Base-by-base conservation (phyloP, 2,329 filamentous ascomycete species). In the Arthrinium phaeospermum region DNA sequence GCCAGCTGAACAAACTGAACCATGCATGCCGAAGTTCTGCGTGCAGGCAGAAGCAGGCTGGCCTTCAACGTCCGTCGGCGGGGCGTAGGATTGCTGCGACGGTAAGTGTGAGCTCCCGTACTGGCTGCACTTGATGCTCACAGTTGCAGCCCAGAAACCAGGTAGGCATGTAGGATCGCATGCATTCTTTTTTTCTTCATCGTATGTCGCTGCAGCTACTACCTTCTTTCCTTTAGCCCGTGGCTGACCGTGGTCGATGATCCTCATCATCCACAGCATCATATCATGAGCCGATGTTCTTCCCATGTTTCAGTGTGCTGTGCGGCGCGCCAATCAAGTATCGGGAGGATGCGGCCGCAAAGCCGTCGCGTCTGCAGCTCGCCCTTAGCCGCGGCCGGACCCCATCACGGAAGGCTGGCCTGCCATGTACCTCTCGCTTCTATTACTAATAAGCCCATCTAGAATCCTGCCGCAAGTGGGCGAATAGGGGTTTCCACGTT, bases 331-430 rank as follows among this genome's bases (percentile, higher is more conserved):
- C 57, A 64, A 64, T 64, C 57, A 64, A 64, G 19, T 64, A 41
- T 64, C 57, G 57, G 57, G n/a, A 46, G 44, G 41, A 47, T 30
- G 67, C 41, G 44, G 41, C 44, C 49, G 49, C 69, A 53, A 61
- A 53, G 3, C 68, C 46, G 34, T 70, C 37, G 47, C 30, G 49
- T 70, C 45, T 53, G 69, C 51, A 70, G 37, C 69, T 64, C n/a
- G 30, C 37, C 49, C 49, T 61, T 44, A 61, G 49, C 34, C 69
- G 46, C 68, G 24, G 68, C 68, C 68, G 49, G 68, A 37, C 68
- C 51, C 34, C 68, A 51, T 47, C 30, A 37, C 34, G 57, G 57
- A 34, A 64, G 57, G 57, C 57, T 64, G 57, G 57, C 34, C 8
- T 41, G 37, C 6, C 16, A n/a, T 27, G 19, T 61, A 49, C 22